Evolutionary conservation across 345 rosid genomes (phyloP), one percentile per base, ranked within the genome.

Genomic region (Leavenworthia alabamica): DNA sequence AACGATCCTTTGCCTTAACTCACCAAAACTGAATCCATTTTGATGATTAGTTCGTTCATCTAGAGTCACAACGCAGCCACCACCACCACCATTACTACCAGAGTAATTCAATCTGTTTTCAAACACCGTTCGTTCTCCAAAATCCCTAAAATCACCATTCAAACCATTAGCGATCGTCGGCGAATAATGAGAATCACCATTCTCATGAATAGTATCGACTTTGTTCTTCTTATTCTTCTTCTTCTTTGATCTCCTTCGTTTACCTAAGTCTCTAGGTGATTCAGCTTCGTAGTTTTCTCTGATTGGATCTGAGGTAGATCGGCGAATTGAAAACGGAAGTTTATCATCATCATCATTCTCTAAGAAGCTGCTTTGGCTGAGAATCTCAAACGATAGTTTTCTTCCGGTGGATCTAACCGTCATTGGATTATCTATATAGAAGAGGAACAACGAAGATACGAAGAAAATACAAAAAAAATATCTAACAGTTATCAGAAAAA

Each of bases 1-100:
- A 37, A 77, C 76, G 13, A 67, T 77, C 71, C 81, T 71, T 82
- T 81, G 97, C 75, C 97, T 80, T 78, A 90, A 52, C 77, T 83
- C 86, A 5, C 83, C 76, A 39, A 61, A 74, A 52, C 43, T 68
- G 31, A 53, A 75, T 54, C 73, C 78, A 45, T 49, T 75, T 28
- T 75, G 81, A 28, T 63, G 71, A 13, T 67, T 60, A 55, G 74
- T 75, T 68, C 66, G 79, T 17, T 66, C 79, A 73, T 54, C 72
- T 26, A 72, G 60, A 43, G 64, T 77, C 12, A 66, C 71, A 49
- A 76, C 69, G 9, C 78, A 76, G 6, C 69, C 53, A 4, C 67
- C 74, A 4, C 67, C 73, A 4, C 69, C 59, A 2, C 48, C 48
- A 41, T 22, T 13, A 17, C 47, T 24, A 6, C 78, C 48, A 36